A percentile compares a stretch with the other conserved stretches of the same genome.
phyloP scores from a whole-genome alignment of 2,329 filamentous ascomycete species.

The Sphaerostilbella broomeana region DNA sequence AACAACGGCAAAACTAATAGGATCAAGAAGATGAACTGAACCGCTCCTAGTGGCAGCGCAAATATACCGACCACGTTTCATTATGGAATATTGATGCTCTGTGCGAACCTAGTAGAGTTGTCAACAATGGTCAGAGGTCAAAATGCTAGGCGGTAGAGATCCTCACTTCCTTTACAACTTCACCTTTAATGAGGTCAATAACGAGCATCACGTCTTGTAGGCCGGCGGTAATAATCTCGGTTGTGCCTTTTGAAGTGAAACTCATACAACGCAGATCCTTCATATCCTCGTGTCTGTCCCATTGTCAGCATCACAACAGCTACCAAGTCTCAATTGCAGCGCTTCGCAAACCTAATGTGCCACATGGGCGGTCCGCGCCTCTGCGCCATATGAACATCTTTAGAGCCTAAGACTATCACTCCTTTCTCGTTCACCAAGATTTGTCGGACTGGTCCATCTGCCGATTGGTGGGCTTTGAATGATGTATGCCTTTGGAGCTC shows the following conservation, averaged over 20 bases:
- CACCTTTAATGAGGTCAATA: slow-evolving; percentile 62
- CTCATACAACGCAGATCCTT: slow-evolving; percentile 88
- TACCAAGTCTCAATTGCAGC: neutral
- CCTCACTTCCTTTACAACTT: slow-evolving; percentile 58
- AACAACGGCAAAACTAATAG: slow-evolving; percentile 67
- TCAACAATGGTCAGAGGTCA: slow-evolving; percentile 26
- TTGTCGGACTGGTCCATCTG: slow-evolving; percentile 77
- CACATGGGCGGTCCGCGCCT: slow-evolving; percentile 78
- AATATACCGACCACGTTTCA: slow-evolving; percentile 86
- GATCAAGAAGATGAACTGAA: slow-evolving; percentile 78
- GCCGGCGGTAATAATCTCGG: slow-evolving; percentile 80
- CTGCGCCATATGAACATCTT: slow-evolving; percentile 81
- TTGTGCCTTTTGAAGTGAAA: slow-evolving; percentile 79
- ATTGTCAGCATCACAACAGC: slow-evolving; percentile 16
- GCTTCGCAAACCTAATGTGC: slow-evolving; percentile 63
- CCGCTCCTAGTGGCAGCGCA: slow-evolving; percentile 84
- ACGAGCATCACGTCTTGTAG: slow-evolving; percentile 81
- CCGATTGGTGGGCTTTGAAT: slow-evolving; percentile 67
- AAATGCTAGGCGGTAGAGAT: too few relatives aligned
- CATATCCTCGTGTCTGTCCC: slow-evolving; percentile 64
- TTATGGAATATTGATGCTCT: slow-evolving; percentile 75
- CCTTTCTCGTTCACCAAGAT: slow-evolving; percentile 88
- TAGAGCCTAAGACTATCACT: slow-evolving; percentile 74
- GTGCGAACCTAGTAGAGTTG: slow-evolving; percentile 51
- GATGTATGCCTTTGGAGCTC: slow-evolving; percentile 88